A percentile compares a stretch with the other conserved stretches of the same genome.
Evolutionary conservation across 2,329 filamentous ascomycete genomes (phyloP).

Genomic region (Pestalotiopsis sp.): DNA sequence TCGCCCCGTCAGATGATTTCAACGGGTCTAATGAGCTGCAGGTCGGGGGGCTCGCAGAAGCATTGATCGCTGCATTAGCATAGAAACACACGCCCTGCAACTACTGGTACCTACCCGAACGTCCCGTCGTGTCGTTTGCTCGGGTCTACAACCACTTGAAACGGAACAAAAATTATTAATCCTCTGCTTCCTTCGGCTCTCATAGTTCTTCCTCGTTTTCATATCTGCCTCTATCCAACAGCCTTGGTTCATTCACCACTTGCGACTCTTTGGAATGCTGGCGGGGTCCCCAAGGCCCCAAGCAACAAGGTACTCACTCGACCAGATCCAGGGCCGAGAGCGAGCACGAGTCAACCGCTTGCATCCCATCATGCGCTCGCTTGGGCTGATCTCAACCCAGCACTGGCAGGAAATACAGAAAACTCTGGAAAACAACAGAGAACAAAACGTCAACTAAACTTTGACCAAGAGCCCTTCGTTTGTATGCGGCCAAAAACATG

Average conservation of each 20-base stretch:
- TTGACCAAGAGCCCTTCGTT: background rate
- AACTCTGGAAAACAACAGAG: slow-evolving; percentile 10
- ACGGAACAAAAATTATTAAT: background rate
- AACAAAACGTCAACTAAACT: background rate
- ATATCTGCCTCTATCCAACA: background rate
- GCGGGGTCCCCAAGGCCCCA: background rate
- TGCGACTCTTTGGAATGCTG: background rate
- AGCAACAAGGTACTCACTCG: background rate
- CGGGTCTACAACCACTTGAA: background rate
- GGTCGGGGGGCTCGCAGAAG: background rate
- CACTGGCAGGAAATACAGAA: background rate
- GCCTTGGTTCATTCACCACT: background rate
- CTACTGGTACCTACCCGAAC: background rate
- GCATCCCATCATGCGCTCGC: background rate
- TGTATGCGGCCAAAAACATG: slow-evolving; percentile 40
- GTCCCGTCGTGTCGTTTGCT: slow-evolving; percentile 1
- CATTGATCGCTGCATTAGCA: background rate
- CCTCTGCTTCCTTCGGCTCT: background rate
- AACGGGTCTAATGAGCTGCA: background rate
- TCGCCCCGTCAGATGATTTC: slow-evolving; percentile 7
- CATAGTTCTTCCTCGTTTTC: background rate
- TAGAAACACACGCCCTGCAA: background rate
- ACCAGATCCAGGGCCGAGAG: slow-evolving; percentile 15
- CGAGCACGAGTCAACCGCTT: slow-evolving; percentile 16
- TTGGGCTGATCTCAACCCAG: background rate